A percentile compares a stretch with the other conserved stretches of the same genome.
Evolutionary conservation across 441 rosid genomes (phyloP).

Genomic region (Brassica hybrid): DNA sequence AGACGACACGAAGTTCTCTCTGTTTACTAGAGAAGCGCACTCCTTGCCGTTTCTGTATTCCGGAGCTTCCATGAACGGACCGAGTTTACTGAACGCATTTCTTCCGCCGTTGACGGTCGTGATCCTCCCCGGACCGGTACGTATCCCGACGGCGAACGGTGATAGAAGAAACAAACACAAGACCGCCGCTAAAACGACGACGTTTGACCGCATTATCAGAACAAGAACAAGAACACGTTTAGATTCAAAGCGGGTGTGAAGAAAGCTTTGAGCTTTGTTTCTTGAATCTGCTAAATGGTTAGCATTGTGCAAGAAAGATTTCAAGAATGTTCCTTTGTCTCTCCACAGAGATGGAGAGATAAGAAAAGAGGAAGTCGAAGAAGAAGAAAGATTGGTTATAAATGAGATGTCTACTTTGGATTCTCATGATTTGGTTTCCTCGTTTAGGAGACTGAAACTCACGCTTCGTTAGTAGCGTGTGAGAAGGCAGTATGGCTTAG

Average conservation of each 20-base stretch:
- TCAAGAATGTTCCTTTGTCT: constrained; percentile 36
- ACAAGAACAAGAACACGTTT: constrained; percentile 18
- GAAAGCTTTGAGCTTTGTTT: constrained; percentile 20
- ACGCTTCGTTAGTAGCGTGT: constrained; percentile 40
- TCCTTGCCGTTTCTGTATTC: constrained; percentile 84
- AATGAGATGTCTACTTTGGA: constrained; percentile 36
- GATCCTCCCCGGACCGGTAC: constrained; percentile 48
- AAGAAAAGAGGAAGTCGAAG: constrained; percentile 35
- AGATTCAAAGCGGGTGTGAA: too few species aligned
- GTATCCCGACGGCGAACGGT: constrained; percentile 58
- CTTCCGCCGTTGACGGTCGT: constrained; percentile 23
- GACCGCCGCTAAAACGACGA: constrained; percentile 37
- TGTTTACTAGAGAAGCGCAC: constrained; percentile 57
- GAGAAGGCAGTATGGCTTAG: constrained; percentile 28
- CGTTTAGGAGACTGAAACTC: not conserved
- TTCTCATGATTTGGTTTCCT: constrained; percentile 40
- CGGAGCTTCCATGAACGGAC: constrained; percentile 76
- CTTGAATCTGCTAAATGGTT: constrained; percentile 24
- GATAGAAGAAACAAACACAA: constrained; percentile 32
- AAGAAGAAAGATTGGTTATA: constrained; percentile 37
- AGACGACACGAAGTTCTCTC: constrained; percentile 31
- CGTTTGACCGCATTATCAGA: constrained; percentile 38
- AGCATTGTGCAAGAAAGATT: constrained; percentile 36
- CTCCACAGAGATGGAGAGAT: constrained; percentile 36
- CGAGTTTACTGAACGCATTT: constrained; percentile 36